phyloP scores from a whole-genome alignment of 495 filamentous ascomycete genomes.

The Podospora pseudopauciseta region DNA sequence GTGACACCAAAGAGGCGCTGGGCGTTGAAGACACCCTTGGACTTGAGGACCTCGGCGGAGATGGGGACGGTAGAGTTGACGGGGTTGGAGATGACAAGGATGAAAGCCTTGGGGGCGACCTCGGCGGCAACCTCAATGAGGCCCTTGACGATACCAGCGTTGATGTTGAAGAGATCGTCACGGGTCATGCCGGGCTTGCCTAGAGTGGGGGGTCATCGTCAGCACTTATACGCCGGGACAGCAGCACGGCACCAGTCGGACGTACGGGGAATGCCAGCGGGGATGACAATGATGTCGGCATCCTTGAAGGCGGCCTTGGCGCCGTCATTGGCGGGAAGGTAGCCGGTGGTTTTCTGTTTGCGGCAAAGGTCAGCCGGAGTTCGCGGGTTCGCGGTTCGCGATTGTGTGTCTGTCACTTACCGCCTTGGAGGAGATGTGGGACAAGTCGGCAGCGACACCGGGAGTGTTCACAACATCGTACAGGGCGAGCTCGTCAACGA shows the following conservation, averaged over 20 bases:
- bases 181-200: conserved; percentile 99
- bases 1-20: conserved; percentile 96
- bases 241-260: conserved; percentile 17
- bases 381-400: conserved; percentile 6
- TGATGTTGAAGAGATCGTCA: conserved; percentile 98
- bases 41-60: conserved; percentile 92
- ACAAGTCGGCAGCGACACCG: conserved; percentile 91
- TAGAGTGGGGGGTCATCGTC: conserved; percentile 34
- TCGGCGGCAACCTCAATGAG: conserved; percentile 83
- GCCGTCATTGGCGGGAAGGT: conserved; percentile 85
- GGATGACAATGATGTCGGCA: conserved; percentile 93
- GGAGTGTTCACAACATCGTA: conserved; percentile 99
- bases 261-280: conserved; percentile 95
- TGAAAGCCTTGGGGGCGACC: conserved; percentile 81
- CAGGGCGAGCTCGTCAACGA: conserved; percentile 85
- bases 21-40: conserved; percentile 85
- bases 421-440: conserved; percentile 91
- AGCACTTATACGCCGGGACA: conserved; percentile 15
- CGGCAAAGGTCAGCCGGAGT: conserved; percentile 27
- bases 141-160: conserved; percentile 88
- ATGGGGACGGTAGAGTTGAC: conserved; percentile 99
- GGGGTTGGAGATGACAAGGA: conserved; percentile 97
- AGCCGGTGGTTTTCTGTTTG: conserved; percentile 80
- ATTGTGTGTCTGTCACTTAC: conserved; percentile 51
- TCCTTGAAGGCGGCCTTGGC: conserved; percentile 83